Percentiles rank a stretch among this genome's conserved stretches.
Conservation (phyloP, 2,329 filamentous ascomycete genomes). For the Cadophora gregata region DNA sequence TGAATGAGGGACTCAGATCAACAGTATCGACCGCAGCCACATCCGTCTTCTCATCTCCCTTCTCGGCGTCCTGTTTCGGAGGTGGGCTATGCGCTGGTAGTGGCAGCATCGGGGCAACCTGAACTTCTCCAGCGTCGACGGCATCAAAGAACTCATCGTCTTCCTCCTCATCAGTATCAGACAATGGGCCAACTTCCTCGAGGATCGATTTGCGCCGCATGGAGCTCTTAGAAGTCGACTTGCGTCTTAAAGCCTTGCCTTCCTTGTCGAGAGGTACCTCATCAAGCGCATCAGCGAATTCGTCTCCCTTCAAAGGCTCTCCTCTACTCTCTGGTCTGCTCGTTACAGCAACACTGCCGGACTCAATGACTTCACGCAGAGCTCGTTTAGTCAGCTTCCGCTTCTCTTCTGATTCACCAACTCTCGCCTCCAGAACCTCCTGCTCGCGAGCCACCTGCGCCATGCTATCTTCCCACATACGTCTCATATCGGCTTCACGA, state of each 20-base stretch:
- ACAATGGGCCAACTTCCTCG: conserved; percentile 74
- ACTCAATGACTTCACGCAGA: conserved; percentile 81
- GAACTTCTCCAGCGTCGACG: conserved; percentile 89
- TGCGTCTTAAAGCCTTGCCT: conserved; percentile 44
- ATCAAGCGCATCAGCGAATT: conserved; percentile 46
- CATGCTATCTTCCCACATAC: conserved; percentile 99
- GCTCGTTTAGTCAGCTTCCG: conserved; percentile 88
- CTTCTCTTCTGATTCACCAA: conserved; percentile 90
- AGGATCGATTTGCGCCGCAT: conserved; percentile 69
- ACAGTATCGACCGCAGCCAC: conserved; percentile 53
- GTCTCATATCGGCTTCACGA: conserved; percentile 86
- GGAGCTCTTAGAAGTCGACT: conserved; percentile 51
- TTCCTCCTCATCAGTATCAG: conserved; percentile 72
- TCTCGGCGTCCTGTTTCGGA: conserved; percentile 48
- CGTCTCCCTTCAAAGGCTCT: conserved; percentile 27
- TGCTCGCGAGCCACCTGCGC: conserved; percentile 94
- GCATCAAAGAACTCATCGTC: conserved; percentile 98
- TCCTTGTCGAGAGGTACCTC: conserved; percentile 48
- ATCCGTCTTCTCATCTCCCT: conserved; percentile 43
- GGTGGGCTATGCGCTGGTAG: conserved; percentile 51
- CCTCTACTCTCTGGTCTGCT: conserved; percentile 40
- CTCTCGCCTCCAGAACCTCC: conserved; percentile 84
- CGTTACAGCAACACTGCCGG: conserved; percentile 57
- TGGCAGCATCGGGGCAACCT: conserved; percentile 72
- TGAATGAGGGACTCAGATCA: conserved; percentile 80